These are phyloP conservation scores for Hypoxylon sp. DNA, from an alignment of 2,329 filamentous ascomycete genomes.

Conservation along the genomic window DNA sequence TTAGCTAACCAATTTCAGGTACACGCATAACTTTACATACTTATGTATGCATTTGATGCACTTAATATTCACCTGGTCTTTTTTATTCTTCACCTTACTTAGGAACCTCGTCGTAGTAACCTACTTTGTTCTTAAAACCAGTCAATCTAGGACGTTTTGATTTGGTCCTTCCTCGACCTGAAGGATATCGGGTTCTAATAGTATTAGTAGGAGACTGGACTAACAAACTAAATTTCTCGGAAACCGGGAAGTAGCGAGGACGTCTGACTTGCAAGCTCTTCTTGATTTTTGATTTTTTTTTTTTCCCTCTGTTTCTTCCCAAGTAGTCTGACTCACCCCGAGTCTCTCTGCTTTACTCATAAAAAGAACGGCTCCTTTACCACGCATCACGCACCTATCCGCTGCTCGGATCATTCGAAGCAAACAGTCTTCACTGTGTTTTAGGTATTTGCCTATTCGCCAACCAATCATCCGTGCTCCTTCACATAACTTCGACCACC, in stretches of 20 bases:
- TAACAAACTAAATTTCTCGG: slow-evolving; percentile 12
- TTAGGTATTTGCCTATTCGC: slow-evolving; percentile 18
- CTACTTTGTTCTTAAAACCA: slow-evolving; percentile 6
- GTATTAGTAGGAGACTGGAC: neutral
- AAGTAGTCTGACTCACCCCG: slow-evolving; percentile 40
- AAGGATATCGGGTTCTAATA: slow-evolving; percentile 1
- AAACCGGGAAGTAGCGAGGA: neutral
- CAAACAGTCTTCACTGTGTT: slow-evolving; percentile 29
- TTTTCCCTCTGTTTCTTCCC: slow-evolving; percentile 7
- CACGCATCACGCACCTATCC: slow-evolving; percentile 40
- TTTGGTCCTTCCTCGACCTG: neutral
- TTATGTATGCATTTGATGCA: too few species aligned
- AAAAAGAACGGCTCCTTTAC: slow-evolving; percentile 21
- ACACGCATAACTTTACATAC: too few species aligned
- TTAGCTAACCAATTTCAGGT: slow-evolving; percentile 1
- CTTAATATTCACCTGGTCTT: slow-evolving; percentile 6
- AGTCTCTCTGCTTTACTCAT: slow-evolving; percentile 3
- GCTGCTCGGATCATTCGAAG: slow-evolving; percentile 35
- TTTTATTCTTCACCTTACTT: slow-evolving; percentile 20
- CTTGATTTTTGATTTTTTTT: slow-evolving; percentile 8
- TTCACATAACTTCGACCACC: slow-evolving; percentile 14
- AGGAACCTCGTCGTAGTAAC: slow-evolving; percentile 15
- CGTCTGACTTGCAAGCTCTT: slow-evolving; percentile 19
- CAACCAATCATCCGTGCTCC: slow-evolving; percentile 9
- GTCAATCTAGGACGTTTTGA: slow-evolving; percentile 4